Evolutionary conservation across 306 rosid species (phyloP).

Genomic region (Prunus mira): DNA sequence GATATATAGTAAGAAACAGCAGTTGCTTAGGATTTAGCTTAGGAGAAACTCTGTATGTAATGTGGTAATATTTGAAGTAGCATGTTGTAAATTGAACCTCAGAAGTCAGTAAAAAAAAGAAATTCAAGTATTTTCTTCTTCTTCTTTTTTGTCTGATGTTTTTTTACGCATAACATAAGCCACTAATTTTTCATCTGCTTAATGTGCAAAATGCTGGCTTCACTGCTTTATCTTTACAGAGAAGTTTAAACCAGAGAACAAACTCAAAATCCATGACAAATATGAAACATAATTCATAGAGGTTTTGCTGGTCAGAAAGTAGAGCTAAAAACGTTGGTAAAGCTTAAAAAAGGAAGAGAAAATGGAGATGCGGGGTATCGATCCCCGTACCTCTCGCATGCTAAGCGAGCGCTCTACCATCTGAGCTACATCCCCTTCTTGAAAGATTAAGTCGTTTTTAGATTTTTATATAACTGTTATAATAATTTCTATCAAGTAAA

Average conservation of each 20-base stretch:
- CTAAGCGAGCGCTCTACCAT: slow-evolving; percentile 98
- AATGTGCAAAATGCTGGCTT: neutral
- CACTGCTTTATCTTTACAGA: neutral
- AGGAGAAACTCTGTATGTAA: no score
- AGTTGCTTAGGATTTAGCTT: no score
- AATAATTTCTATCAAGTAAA: no score
- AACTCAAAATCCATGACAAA: neutral
- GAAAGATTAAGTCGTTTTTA: no score
- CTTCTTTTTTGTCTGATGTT: neutral
- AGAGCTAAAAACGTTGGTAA: neutral
- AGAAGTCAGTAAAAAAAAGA: no score
- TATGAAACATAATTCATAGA: neutral
- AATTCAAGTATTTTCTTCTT: no score
- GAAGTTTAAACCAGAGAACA: neutral
- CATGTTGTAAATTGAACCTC: no score
- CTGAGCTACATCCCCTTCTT: slow-evolving; percentile 35
- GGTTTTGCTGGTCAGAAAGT: neutral
- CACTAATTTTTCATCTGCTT: neutral
- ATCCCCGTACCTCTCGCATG: slow-evolving; percentile 86
- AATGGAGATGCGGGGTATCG: slow-evolving; percentile 85
- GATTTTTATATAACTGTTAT: no score
- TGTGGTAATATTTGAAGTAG: no score
- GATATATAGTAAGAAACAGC: no score
- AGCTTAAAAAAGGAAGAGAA: no score
- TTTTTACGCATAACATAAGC: neutral